phyloP scores from a whole-genome alignment of 108 stramenopile species.

The Craspedostauros australis region DNA sequence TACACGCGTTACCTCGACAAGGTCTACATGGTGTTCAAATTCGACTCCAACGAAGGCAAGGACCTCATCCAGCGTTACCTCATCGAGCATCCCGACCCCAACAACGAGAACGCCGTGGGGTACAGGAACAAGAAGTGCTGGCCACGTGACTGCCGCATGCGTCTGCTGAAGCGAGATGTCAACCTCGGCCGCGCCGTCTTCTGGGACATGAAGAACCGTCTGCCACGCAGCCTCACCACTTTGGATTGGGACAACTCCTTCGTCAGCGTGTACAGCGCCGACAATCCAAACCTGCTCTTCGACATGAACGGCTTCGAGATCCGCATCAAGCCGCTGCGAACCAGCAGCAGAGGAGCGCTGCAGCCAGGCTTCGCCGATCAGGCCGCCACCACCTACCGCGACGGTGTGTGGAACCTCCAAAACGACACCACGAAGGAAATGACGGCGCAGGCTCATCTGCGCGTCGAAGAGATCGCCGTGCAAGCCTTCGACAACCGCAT shows the following conservation, averaged over 20 bases:
- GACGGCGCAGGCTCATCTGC: constrained; percentile 94
- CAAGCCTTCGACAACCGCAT: constrained; percentile 96
- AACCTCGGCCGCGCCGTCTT: constrained; percentile 97
- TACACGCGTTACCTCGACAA: constrained; percentile 99
- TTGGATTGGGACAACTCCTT: constrained; percentile 98
- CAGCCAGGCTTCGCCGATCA: constrained; percentile 22
- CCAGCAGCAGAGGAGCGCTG: constrained; percentile 54
- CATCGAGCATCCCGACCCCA: constrained; percentile 99
- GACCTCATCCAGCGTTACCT: constrained; percentile 98
- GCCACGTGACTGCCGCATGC: constrained; percentile 98
- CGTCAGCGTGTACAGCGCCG: constrained; percentile 96
- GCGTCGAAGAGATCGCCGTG: constrained; percentile 92
- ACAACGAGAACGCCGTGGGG: constrained; percentile 99
- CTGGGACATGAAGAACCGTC: constrained; percentile 99
- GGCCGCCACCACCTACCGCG: constrained; percentile 69
- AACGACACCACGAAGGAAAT: constrained; percentile 99
- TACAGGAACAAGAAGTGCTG: constrained; percentile 99
- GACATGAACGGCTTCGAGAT: constrained; percentile 99
- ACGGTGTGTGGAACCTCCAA: constrained; percentile 99
- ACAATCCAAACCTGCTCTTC: constrained; percentile 98
- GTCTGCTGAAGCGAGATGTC: constrained; percentile 97
- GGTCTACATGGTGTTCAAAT: constrained; percentile 94
- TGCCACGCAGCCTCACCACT: constrained; percentile 94
- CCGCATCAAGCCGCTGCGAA: constrained; percentile 90
- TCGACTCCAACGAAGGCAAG: constrained; percentile 91